phyloP scores from a whole-genome alignment of 495 filamentous ascomycete species.

The Terfezia claveryi region DNA sequence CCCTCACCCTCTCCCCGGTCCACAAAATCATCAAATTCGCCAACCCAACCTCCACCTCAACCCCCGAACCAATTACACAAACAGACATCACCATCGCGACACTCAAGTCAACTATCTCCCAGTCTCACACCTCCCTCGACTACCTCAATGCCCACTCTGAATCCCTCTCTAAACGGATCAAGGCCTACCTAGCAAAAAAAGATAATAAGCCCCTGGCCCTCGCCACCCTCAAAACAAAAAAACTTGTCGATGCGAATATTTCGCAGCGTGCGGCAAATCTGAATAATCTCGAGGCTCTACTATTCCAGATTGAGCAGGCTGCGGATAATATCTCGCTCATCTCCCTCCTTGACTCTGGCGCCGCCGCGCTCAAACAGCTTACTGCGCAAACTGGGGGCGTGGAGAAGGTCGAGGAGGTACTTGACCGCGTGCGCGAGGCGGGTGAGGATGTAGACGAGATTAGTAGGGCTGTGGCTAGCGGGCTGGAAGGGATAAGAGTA shows the following conservation, averaged over 20 bases:
- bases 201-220: conserved; percentile 52
- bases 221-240: conserved; percentile 60
- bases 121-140: conserved; percentile 31
- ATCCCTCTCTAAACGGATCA: conserved; percentile 32
- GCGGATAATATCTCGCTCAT: conserved; percentile 61
- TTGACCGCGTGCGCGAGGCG: conserved; percentile 54
- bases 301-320: conserved; percentile 61
- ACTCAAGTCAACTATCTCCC: conserved; percentile 38
- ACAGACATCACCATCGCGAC: conserved; percentile 65
- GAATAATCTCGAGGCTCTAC: conserved; percentile 62
- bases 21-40: conserved; percentile 48
- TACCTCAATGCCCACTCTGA: conserved; percentile 33
- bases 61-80: conserved; percentile 32
- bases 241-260: conserved; percentile 49
- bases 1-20: conserved; percentile 30
- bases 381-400: conserved; percentile 55
- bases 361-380: conserved; percentile 44
- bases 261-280: conserved; percentile 45
- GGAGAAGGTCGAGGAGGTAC: conserved; percentile 51
- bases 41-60: conserved; percentile 9
- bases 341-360: conserved; percentile 55
- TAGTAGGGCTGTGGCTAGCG: conserved; percentile 27
- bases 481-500: conserved; percentile 32
- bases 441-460: conserved; percentile 71
- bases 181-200: conserved; percentile 38